Base-by-base conservation (phyloP, 2,329 filamentous ascomycete genomes). In the Niveomyces coronatus region DNA sequence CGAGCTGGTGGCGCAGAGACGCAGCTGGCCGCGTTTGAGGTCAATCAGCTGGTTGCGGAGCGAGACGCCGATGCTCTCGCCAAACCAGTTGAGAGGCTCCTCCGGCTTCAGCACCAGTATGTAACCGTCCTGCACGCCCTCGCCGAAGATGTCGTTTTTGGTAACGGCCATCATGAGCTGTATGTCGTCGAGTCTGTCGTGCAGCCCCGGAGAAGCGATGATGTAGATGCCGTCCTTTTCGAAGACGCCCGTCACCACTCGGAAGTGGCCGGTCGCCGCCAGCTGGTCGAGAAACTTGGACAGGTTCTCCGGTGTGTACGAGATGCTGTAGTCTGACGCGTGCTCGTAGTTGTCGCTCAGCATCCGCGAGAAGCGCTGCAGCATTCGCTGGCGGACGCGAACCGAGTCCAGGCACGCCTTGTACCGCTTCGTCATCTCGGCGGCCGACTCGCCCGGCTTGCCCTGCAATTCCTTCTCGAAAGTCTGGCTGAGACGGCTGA, bases 361-460 rank as follows among this genome's bases (percentile, higher is more conserved):
- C 55, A 94, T 85, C 47, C 87, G 77, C 14, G 85, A 91, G 61
- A 96, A 96, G 43, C 91, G 85, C 56, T 96, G 94, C 45, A 98
- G 70, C 74, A 96, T 96, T 59, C 91, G 76, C 61, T 98, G 91
- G 16, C 91, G 79, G 41, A 96, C 88, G 52, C 91, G 86, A 16
- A 96, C 93, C 1, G 91, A 96, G 57, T 98, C 91, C 3, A 98
- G 67, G 45, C 88, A 87, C 44, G 86, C 82, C 62, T 95, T 96
- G 68, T 96, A 98, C 31, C 91, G 78, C 64, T 94, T 95, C 59
- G 91, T 93, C 82, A 95, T 94, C 45, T 95, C 89, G 8, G 76
- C 65, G 1, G 81, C 76, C 40, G 81, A 82, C 60, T 96, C 88
- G 49, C 87, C 86, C 1, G 85, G 80, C 49, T 85, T 82, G 40